Evolutionary conservation across 495 filamentous ascomycete genomes (phyloP), one percentile per base, ranked within the genome.

Genomic region (Astrothelium macrocarpum): DNA sequence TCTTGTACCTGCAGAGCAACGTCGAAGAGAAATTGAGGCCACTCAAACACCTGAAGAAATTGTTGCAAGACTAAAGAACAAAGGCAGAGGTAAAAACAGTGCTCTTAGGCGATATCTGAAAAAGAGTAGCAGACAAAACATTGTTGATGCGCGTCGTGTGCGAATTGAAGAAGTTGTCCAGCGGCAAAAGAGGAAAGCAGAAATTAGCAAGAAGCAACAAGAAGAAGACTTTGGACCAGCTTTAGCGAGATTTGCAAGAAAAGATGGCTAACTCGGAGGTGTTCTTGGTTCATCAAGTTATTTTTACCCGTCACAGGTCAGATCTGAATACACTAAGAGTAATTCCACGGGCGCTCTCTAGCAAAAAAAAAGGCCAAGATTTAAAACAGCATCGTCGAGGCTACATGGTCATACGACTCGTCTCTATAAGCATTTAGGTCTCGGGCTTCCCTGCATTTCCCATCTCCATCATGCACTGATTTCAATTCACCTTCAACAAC

Each of bases 61-160:
- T 20, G 78, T 92, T 43, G 86, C 82, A 65, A 86, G 87, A 69
- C 68, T 87, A 70, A 86, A 83, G 77, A 83, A 85, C 72, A 82
- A 87, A 43, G 90, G 90, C 12, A 79, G 92, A 60, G 94, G 94
- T n/a, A 93, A 90, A 82, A 98, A 95, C 75, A 90, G 87, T 67
- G 87, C 86, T 67, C 76, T 97, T 65, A 84, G 90, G 71, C 90
- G 90, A 73, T 90, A 91, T 70, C 73, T 97, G 65, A 79, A 93
- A 71, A 98, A 97, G 86, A 92, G 90, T 78, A 84, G 88, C 28
- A 82, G 84, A 64, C 86, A 84, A 77, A 98, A 98, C 72, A 84
- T 98, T 64, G 88, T 97, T 73, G 95, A 97, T 78, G 91, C 95
- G 79, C 86, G 83, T 75, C 80, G 87, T 61, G 68, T 88, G 71